phyloP scores from a whole-genome alignment of 2,329 filamentous ascomycete genomes.

The Blumeria hordei region DNA sequence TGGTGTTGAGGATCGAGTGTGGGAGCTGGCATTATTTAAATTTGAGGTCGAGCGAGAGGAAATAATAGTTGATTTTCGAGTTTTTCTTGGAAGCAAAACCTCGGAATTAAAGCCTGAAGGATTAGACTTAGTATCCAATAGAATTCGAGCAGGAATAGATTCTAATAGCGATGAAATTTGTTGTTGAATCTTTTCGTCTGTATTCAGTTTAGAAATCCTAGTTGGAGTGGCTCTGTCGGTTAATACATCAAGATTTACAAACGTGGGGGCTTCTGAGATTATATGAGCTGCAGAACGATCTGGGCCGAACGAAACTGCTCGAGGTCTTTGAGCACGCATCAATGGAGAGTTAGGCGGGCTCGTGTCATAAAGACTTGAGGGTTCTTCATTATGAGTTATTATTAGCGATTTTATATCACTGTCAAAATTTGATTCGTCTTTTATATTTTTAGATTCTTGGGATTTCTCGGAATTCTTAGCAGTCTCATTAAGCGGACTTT shows the following conservation, averaged over 20 bases:
- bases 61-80: slow-evolving; percentile 14
- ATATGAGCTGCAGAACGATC: slow-evolving; percentile 1
- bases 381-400: slow-evolving; percentile 5
- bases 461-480: background rate
- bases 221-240: slow-evolving; percentile 3
- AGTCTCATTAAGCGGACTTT: too few species aligned
- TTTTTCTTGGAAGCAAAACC: slow-evolving; percentile 13
- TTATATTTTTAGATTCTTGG: background rate
- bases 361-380: slow-evolving; percentile 3
- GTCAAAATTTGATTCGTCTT: background rate
- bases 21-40: slow-evolving; percentile 10
- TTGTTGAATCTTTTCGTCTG: slow-evolving; percentile 46
- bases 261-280: slow-evolving; percentile 8
- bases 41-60: slow-evolving; percentile 14
- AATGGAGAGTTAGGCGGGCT: slow-evolving; percentile 10
- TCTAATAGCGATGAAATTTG: slow-evolving; percentile 61
- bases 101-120: slow-evolving; percentile 13
- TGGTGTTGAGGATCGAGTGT: slow-evolving; percentile 30
- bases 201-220: slow-evolving; percentile 8
- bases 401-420: slow-evolving; percentile 8
- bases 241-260: slow-evolving; percentile 10
- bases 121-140: slow-evolving; percentile 32
- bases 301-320: slow-evolving; percentile 3
- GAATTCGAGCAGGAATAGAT: slow-evolving; percentile 57
- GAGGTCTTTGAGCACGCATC: slow-evolving; percentile 5